Evolutionary conservation across 1,284 basidiomycete species (phyloP), one percentile per base, ranked within the genome.

Genomic region (Grifola frondosa): DNA sequence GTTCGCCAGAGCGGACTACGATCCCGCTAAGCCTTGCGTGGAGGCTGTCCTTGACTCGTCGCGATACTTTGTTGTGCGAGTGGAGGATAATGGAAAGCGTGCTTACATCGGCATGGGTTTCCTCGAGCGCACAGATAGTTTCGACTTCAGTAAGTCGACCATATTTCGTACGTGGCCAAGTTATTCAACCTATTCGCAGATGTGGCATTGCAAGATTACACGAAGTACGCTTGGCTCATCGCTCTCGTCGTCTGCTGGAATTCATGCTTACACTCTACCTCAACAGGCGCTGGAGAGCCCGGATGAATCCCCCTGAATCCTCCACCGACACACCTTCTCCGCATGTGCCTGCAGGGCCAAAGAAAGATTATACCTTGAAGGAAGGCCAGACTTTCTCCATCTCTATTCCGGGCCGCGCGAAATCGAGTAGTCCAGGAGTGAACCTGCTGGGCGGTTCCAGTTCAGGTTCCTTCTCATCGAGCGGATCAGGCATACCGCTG

Each of bases 361-460:
- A 93, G 73, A 91, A 91, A 64, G 96, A 99, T 61, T 98, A 97
- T 64, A 89, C 87, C 25, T 71, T 99, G 55, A 98, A 97, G 62
- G 92, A 95, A 58, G 97, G 97, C 12, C 90, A 99, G 63, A 98
- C 95, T 0, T 95, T 99, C 65, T 87, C 85, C 11, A 95, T 97
- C 60, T 78, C 80, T 37, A 88, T 97, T 45, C 94, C 94, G 7
- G 92, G 92, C 7, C 77, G 62, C 25, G 36, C 54, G 11, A 66
- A 66, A 43, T 46, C 46, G 30, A 32, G 16, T 25, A 41, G 17
- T n/a, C 26, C 49, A 10, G 43, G 40, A 6, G 28, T 53, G 7
- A 52, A 56, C 31, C 45, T 64, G 7, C 47, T 61, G 25, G 63
- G 61, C 21, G 48, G 57, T 5, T 42, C 57, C 28, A 57, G 56